A percentile compares a stretch with the other conserved stretches of the same genome.
These are phyloP conservation scores for Trichoderma koningiopsis DNA, from an alignment of 2,329 filamentous ascomycete genomes.

Conservation along the genomic window DNA sequence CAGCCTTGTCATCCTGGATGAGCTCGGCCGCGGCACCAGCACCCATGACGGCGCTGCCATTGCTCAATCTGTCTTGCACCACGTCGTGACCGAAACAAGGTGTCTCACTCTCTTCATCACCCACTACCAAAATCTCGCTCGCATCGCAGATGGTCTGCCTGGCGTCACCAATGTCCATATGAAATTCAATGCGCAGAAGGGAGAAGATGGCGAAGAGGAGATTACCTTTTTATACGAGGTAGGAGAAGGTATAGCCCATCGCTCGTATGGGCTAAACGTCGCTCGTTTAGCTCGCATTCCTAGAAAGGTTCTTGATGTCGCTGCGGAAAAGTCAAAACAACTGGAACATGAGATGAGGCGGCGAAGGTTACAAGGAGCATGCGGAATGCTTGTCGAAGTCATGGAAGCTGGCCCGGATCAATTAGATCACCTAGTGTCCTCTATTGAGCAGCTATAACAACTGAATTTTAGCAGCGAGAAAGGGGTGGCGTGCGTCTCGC, in stretches of 20 bases:
- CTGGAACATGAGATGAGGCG: conserved; percentile 73
- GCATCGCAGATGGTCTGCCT: conserved; percentile 68
- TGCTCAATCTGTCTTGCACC: conserved; percentile 84
- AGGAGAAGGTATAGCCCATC: conserved; percentile 85
- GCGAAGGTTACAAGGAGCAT: conserved; percentile 60
- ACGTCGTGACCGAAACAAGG: conserved; percentile 72
- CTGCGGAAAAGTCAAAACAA: conserved; percentile 75
- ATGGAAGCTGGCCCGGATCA: conserved; percentile 44
- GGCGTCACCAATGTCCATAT: conserved; percentile 90
- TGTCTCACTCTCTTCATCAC: conserved; percentile 95
- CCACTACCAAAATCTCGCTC: conserved; percentile 86
- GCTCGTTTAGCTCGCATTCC: conserved; percentile 84
- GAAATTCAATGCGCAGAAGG: conserved; percentile 65
- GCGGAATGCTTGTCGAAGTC: conserved; percentile 47
- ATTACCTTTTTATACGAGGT: conserved; percentile 96
- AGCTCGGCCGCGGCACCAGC: conserved; percentile 88
- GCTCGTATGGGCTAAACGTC: conserved; percentile 93
- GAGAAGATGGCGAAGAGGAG: conserved; percentile 63
- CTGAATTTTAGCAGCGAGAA: background rate
- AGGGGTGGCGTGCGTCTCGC: background rate
- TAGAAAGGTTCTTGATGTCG: conserved; percentile 73
- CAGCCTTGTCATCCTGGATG: conserved; percentile 88
- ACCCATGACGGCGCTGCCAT: conserved; percentile 97
- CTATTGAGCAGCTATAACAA: conserved; percentile 61
- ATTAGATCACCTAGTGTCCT: conserved; percentile 55